phyloP scores from a whole-genome alignment of 768 basidiomycete genomes.

The Hebeloma cylindrosporum region DNA sequence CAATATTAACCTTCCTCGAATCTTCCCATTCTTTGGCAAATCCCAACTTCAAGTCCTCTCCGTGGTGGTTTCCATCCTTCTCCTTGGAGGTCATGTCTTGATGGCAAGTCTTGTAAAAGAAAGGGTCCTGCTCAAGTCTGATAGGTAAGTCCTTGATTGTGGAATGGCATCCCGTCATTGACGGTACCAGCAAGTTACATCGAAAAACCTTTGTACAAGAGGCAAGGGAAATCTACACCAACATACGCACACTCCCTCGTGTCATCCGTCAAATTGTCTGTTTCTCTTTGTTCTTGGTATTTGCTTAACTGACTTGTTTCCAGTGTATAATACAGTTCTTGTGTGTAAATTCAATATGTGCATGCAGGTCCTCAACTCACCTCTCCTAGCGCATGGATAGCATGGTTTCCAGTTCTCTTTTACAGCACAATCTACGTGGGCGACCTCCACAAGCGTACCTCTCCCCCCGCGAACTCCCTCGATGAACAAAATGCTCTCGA shows the following conservation, averaged over 20 bases:
- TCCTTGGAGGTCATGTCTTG: conserved; percentile 64
- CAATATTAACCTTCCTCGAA: conserved; percentile 68
- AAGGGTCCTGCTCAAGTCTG: conserved; percentile 55
- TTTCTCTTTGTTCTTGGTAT: conserved; percentile 11
- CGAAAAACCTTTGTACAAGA: conserved; percentile 39
- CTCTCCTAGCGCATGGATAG: conserved; percentile 66
- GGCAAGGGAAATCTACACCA: conserved; percentile 68
- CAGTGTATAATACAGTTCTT: conserved; percentile 83
- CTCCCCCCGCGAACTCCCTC: conserved; percentile 24
- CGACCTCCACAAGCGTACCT: conserved; percentile 71
- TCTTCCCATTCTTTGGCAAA: conserved; percentile 74
- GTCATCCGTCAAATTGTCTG: conserved; percentile 81
- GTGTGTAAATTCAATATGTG: conserved; percentile 37
- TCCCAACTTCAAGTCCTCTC: conserved; percentile 82
- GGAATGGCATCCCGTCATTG: no score
- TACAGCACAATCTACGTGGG: conserved; percentile 87
- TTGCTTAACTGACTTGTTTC: neutral
- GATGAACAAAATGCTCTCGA: conserved; percentile 41
- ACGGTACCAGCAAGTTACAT: conserved; percentile 23
- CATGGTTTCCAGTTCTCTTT: conserved; percentile 92
- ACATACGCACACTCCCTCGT: conserved; percentile 65
- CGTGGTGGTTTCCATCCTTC: conserved; percentile 66
- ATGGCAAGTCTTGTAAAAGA: conserved; percentile 69
- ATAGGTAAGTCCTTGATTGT: conserved; percentile 20
- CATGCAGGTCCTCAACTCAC: conserved; percentile 1